Evolutionary conservation across 177 flowering plant genomes (phyloP).

Genomic region (Vitis hybrid): DNA sequence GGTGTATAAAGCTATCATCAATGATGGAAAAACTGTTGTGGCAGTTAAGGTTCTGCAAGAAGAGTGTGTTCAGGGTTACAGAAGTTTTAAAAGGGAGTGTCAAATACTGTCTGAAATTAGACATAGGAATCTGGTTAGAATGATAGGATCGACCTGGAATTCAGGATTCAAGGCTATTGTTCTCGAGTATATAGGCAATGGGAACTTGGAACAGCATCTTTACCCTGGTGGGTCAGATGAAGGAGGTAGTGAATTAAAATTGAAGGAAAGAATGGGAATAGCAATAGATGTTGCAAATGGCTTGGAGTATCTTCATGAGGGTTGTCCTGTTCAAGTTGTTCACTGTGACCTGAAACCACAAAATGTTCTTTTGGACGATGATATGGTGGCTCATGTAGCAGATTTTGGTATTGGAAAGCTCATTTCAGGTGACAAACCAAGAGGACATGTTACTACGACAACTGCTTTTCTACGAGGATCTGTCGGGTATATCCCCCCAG

Average conservation of each 20-base stretch:
- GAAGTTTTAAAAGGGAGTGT: neutral
- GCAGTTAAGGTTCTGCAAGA: constrained; percentile 6
- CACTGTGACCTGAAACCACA: no score
- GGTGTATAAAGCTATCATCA: neutral
- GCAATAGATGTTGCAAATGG: constrained; percentile 3
- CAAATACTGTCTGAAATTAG: constrained; percentile 5
- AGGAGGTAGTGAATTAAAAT: constrained; percentile 3
- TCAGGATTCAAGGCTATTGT: constrained; percentile 9
- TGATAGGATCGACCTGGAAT: constrained; percentile 10
- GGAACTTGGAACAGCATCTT: constrained; percentile 13
- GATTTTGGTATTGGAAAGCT: neutral
- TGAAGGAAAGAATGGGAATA: neutral
- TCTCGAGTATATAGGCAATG: constrained; percentile 9
- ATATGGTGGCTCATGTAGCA: no score
- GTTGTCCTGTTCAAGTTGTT: constrained; percentile 1
- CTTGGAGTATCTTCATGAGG: constrained; percentile 5
- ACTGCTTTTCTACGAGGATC: constrained; percentile 6
- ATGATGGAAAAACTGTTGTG: neutral
- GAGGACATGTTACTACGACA: neutral
- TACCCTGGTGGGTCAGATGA: constrained; percentile 3
- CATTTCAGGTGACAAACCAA: constrained; percentile 4
- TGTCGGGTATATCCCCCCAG: constrained; percentile 9
- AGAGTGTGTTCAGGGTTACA: neutral
- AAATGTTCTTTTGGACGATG: no score
- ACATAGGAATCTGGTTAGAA: constrained; percentile 8